Conservation (phyloP, 2,329 filamentous ascomycete genomes). For the Akanthomyces lecanii region DNA sequence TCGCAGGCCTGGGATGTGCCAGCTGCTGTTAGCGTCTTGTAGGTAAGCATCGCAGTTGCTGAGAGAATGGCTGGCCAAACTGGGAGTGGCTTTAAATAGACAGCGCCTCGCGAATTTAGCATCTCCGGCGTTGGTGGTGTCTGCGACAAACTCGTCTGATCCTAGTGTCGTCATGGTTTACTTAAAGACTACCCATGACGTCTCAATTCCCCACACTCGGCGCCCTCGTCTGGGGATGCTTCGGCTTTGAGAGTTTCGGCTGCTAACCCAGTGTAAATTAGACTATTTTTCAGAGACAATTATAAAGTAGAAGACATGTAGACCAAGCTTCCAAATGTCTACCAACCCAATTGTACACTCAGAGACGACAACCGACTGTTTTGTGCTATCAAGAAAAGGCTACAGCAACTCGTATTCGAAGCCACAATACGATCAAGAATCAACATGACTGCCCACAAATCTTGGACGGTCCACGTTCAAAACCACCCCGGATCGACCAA, state of each 20-base stretch:
- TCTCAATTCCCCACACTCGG: conserved; percentile 1
- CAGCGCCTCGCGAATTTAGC: too few relatives aligned
- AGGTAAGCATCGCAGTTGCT: too few relatives aligned
- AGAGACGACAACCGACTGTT: neutral
- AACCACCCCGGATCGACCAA: conserved; percentile 35
- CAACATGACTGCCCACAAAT: neutral
- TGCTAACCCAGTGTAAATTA: too few relatives aligned
- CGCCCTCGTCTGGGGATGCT: neutral
- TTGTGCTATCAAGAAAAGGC: too few relatives aligned
- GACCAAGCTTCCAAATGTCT: too few relatives aligned
- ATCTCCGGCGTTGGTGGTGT: neutral
- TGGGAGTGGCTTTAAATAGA: too few relatives aligned
- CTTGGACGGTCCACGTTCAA: conserved; percentile 12
- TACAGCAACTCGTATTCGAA: too few relatives aligned
- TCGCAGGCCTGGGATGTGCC: too few relatives aligned
- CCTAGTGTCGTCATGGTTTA: neutral
- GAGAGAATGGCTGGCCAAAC: too few relatives aligned
- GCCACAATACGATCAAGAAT: neutral
- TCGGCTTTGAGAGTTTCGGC: too few relatives aligned
- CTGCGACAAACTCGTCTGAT: neutral
- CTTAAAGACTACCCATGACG: neutral
- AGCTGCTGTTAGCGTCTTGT: too few relatives aligned
- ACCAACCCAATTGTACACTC: neutral
- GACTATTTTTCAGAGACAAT: too few relatives aligned
- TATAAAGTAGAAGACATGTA: neutral